Evolutionary conservation across 2,329 filamentous ascomycete genomes (phyloP), one percentile per base, ranked within the genome.

Genomic region (Samsoniella hepiali): DNA sequence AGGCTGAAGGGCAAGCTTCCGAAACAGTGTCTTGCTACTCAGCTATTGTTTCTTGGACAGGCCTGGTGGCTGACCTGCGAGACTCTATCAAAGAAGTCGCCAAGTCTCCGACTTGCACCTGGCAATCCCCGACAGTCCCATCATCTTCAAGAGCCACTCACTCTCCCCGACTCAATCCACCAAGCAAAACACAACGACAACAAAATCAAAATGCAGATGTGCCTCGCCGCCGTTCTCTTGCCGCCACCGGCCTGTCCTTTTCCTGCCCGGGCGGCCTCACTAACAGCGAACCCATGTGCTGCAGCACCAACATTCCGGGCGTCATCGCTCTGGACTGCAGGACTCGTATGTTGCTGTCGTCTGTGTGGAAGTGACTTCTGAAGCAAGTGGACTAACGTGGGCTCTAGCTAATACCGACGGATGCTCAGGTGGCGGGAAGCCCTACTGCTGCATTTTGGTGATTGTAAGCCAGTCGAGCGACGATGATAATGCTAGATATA

Each of bases 381-480:
- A 3, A 5, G 22, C 22, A 22, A 10, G 11, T 56, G 34, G 3
- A 44, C 34, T 42, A 42, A 29, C 1, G 11, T 42, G n/a, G 2
- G 8, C 11, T n/a, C 15, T 44, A 56, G 54, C 54, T 8, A 22
- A 15, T n/a, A 3, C 54, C 38, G 10, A 17, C 29, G 54, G 54
- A 34, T 56, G 54, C 54, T 4, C 17, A 7, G 36, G 7, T 2
- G 17, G 17, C 36, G 1, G 1, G 1, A 29, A 42, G 36, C 54
- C 54, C 54, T 44, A 29, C 36, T 56, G 54, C 54, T 56, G 54
- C 54, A 56, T 36, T 27, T 36, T 56, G 31, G n/a, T n/a, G 22
- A 22, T 22, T 22, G 22, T 22, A 22, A 22, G 22, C 1, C 22
- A 56, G 54, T 56, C 36, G 22, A 3, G 6, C 22, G 4, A 55